Evolutionary conservation across 2,329 filamentous ascomycete species (phyloP), one percentile per base, ranked within the genome.

Genomic region (Alternaria panax): DNA sequence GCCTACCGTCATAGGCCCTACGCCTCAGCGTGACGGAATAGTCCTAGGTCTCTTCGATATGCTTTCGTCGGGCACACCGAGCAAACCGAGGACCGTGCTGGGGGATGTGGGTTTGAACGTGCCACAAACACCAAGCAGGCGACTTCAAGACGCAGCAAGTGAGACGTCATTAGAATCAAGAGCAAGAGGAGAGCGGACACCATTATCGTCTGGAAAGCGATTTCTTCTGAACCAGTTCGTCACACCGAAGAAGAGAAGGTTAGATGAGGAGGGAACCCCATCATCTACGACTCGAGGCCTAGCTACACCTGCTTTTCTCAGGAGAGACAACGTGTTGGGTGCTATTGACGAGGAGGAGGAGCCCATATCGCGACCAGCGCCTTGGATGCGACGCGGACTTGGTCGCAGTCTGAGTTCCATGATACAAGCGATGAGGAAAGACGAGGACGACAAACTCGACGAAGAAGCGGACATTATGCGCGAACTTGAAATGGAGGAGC

Each of bases 21-120:
- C 92, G 12, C 92, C 92, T 3, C 92, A 94, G 71, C 87, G 88
- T 62, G 90, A 94, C 74, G 92, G 92, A 27, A 86, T 87, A 20
- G 88, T 93, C 1, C 82, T 95, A 2, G 91, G 92, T 5, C 79
- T 95, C 18, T 95, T 95, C 73, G 92, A 94, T 71, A 79, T 90
- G 11, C 79, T 92, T 7, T 84, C 86, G 1, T 84, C 84, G 5
- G 84, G 80, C 50, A 81, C 79, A 28, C 78, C 79, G 7, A 79
- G 74, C 55, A 78, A 75, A 68, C 59, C 61, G 43, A 68, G 72
- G 34, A 72, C 70, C 24, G 69, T 74, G 4, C 52, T 77, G 16
- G 64, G 65, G 7, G 68, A 75, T 18, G 69, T 77, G 5, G 67
- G 69, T 5, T 56, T 68, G 5, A 78, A 80, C 38, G 60, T 77